Conservation (phyloP, 345 rosid species). For the Kernera saxatilis region DNA sequence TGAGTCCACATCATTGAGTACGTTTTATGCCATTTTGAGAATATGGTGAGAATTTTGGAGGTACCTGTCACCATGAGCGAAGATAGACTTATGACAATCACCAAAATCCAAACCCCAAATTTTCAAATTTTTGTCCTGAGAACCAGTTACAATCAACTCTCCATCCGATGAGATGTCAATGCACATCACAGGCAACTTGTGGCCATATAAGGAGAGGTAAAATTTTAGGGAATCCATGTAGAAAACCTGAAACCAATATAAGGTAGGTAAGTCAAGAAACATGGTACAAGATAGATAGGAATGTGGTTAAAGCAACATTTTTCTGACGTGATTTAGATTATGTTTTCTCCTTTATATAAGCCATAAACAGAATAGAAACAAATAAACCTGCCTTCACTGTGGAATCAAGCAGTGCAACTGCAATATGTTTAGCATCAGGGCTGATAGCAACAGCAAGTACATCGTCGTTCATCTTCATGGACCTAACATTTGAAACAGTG, state of each 20-base stretch:
- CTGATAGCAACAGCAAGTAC: conserved; percentile 81
- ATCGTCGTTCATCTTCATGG: conserved; percentile 94
- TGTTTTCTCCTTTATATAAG: too few species aligned
- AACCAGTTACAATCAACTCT: conserved; percentile 87
- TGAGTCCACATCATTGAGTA: too few species aligned
- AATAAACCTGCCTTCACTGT: conserved; percentile 94
- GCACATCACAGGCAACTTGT: conserved; percentile 87
- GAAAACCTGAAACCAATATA: conserved; percentile 55
- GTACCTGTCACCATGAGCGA: conserved; percentile 94
- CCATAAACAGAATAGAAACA: too few species aligned
- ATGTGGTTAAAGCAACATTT: background rate
- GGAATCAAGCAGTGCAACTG: conserved; percentile 87
- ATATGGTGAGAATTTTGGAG: conserved; percentile 1
- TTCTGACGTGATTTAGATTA: too few species aligned
- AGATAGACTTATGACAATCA: conserved; percentile 91
- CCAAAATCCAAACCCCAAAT: conserved; percentile 99
- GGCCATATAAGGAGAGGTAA: conserved; percentile 82
- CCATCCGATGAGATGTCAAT: conserved; percentile 98
- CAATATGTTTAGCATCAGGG: conserved; percentile 86
- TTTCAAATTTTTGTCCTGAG: conserved; percentile 90
- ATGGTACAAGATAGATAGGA: background rate
- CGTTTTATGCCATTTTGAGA: conserved; percentile 13
- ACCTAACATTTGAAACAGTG: conserved; percentile 54
- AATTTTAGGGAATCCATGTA: conserved; percentile 89
- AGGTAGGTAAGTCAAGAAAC: background rate